Base-by-base conservation (phyloP, 495 filamentous ascomycete species). In the Penicillium pancosmium region DNA sequence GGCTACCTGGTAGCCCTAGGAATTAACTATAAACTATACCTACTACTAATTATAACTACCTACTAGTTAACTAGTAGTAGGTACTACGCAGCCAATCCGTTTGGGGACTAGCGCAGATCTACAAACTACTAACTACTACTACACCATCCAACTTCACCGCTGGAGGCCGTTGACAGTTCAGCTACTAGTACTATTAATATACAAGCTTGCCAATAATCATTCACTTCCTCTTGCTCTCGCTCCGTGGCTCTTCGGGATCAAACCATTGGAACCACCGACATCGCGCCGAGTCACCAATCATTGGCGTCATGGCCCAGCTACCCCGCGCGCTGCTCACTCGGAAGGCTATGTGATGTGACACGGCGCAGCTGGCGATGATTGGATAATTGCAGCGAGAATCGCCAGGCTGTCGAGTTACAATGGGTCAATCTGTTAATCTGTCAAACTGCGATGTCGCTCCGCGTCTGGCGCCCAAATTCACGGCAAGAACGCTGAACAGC, bases 391-490 rank as follows among this genome's bases (percentile, higher is more conserved):
- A 6, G 23, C 19, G 11, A 48, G 46, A 23, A 25, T 48, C 46
- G 11, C 11, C 46, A 16, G 41, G 16, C 13, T n/a, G 41, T 48
- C 46, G 25, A 25, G 36, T 21, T 10, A 4, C n/a, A 9, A 43
- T 19, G 10, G 10, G 35, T 8, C 12, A 31, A 21, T 57, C 34
- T 44, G 35, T 15, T 12, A 25, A 25, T 36, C 15, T 33, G 21
- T 31, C 16, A 11, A 50, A 33, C 31, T 50, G 55, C 55, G 55
- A 57, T 44, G 21, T 57, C 55, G 54, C 54, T 47, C 55, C 59
- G 62, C 62, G 59, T 46, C 59, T 65, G 59, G 59, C 59, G 62
- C 59, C 46, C 48, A n/a, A 23, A 25, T 27, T 23, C 13, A 25
- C 9, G 21, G 41, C 2, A 44, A 9, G 41, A 44, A 44, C n/a